Evolutionary conservation across 192 early-diverging fungal species (phyloP).

Genomic region (Umbelopsis isabellina): DNA sequence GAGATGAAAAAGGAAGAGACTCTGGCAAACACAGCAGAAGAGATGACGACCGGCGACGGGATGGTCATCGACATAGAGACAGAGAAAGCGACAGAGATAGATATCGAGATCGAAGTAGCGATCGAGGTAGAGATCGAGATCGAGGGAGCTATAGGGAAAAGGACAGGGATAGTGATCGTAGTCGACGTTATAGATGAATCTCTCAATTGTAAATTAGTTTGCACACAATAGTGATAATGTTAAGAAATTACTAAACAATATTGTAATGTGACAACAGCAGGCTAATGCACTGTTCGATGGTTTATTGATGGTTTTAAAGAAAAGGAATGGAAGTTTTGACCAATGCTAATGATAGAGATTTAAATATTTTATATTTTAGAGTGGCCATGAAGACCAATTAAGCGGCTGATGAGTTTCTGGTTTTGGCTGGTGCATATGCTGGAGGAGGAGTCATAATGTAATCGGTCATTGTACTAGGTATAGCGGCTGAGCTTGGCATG

Average conservation of each 20-base stretch:
- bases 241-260: no score
- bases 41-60: background rate
- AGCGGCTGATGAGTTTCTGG: background rate
- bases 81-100: conserved; percentile 5
- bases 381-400: background rate
- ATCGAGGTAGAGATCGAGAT: background rate
- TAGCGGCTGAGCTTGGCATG: no score
- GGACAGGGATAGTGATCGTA: background rate
- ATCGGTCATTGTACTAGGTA: background rate
- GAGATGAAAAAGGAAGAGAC: background rate
- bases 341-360: no score
- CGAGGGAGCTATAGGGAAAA: background rate
- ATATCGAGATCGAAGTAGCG: conserved; percentile 17
- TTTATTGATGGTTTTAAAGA: no score
- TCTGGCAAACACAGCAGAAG: background rate
- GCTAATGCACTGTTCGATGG: no score
- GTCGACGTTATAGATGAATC: background rate
- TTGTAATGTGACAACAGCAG: no score
- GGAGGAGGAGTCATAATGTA: conserved; percentile 10
- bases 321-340: no score
- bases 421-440: conserved; percentile 7
- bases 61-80: background rate
- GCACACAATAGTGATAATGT: no score
- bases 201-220: no score
- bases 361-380: no score